phyloP scores from a whole-genome alignment of 495 filamentous ascomycete species.

The Neurospora sp. region DNA sequence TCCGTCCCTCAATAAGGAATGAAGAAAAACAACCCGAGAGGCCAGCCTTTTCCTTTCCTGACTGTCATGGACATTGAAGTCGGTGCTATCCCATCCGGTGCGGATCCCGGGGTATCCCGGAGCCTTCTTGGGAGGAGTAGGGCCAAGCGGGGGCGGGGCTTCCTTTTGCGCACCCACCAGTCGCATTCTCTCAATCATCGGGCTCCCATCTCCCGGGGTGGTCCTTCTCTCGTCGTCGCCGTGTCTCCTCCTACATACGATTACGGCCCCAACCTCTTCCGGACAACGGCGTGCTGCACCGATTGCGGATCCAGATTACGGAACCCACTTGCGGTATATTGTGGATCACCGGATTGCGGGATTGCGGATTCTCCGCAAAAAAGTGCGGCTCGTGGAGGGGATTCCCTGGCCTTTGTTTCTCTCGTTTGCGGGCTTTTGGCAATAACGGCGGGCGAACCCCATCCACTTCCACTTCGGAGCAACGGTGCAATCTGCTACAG shows the following conservation, averaged over 20 bases:
- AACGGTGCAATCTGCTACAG: neutral
- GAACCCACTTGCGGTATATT: constrained; percentile 1
- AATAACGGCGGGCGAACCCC: neutral
- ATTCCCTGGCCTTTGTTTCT: neutral
- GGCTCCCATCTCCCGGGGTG: neutral
- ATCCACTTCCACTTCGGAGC: neutral
- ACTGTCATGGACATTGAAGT: neutral
- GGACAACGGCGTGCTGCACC: neutral
- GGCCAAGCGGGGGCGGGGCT: neutral
- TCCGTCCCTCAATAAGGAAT: neutral
- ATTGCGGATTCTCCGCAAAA: neutral
- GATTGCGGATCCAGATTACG: neutral
- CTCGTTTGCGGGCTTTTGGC: neutral
- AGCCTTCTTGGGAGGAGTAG: neutral
- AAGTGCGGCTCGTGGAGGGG: neutral
- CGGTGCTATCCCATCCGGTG: neutral
- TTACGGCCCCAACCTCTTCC: neutral
- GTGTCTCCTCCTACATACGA: neutral
- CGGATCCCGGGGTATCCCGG: neutral
- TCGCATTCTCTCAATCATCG: neutral
- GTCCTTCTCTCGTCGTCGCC: no score
- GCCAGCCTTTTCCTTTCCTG: neutral
- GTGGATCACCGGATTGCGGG: neutral
- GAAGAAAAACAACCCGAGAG: neutral
- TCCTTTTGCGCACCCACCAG: neutral